These are phyloP conservation scores for Polygonum aviculare DNA, from an alignment of 148 eudicot genomes.

Conservation along the genomic window DNA sequence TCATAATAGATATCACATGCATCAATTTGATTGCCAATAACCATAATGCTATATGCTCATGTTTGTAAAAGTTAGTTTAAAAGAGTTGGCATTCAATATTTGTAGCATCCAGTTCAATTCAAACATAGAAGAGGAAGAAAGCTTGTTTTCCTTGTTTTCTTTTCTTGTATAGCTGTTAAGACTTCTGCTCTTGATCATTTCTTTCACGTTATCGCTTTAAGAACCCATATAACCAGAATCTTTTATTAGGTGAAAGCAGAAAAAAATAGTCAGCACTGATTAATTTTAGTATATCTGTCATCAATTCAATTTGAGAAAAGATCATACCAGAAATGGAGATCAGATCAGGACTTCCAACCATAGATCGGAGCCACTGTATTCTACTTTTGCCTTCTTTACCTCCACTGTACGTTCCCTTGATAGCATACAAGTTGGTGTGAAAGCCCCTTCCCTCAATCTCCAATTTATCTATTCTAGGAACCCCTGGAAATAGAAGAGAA, in stretches of 20 bases:
- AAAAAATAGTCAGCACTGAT: neutral
- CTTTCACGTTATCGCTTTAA: neutral
- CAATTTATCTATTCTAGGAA: slow-evolving; percentile 80
- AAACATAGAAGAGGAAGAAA: neutral
- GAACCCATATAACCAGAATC: neutral
- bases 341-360: slow-evolving; percentile 99
- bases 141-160: neutral
- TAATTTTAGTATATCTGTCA: neutral
- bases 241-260: neutral
- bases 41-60: neutral
- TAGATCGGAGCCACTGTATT: slow-evolving; percentile 98
- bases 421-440: slow-evolving; percentile 92
- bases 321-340: slow-evolving; percentile 86
- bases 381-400: slow-evolving; percentile 96
- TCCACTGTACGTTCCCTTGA: slow-evolving; percentile 81
- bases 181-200: neutral
- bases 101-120: neutral
- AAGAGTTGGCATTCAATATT: neutral
- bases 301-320: slow-evolving; percentile 2
- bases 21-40: neutral
- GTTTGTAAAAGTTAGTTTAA: neutral
- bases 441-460: slow-evolving; percentile 99
- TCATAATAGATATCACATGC: neutral
- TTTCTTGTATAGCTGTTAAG: neutral
- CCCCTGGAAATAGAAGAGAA: slow-evolving; percentile 36